Base-by-base conservation (phyloP, 306 rosid species). In the Vicia villosa region DNA sequence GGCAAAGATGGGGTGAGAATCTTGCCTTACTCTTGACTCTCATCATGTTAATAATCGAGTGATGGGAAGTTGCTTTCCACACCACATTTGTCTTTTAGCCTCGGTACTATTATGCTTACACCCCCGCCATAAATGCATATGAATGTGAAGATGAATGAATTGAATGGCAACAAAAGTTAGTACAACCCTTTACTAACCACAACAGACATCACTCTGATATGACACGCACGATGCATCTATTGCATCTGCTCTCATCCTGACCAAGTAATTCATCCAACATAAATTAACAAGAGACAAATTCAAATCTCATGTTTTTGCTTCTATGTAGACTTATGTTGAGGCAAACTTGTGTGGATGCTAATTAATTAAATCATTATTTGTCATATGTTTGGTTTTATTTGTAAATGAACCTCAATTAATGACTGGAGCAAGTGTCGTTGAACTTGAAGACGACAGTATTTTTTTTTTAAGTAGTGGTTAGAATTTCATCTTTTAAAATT, bases 11-110 rank as follows among this genome's bases (percentile, higher is more conserved):
- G 74, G 52, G 0, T 21, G 63, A 71, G 77, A 80, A 64, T 75
- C 80, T 75, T 65, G 8, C 24, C 34, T 34, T 15, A 10, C 20
- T 45, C 3, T n/a, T 8, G 10, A 6, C 19, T 5, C 19, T 52
- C 13, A 17, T 19, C 61, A 28, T 73, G 68, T 45, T 45, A 10
- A 52, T 22, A 17, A 57, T 43, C 59, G 64, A 57, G 69, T 49
- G 73, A 56, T 63, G 43, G 26, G 77, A 20, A 61, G 85, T 73
- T 46, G 82, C 85, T 81, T 69, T 77, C 85, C 7, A 19, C 36
- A 58, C 58, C 40, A 63, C 61, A 68, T 81, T 77, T 77, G 77
- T 78, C 82, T 77, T 77, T 49, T 82, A 69, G 70, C 68, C 74
- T 30, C 6, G 21, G 74, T 42, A 74, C 72, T 34, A 32, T 64